phyloP scores from a whole-genome alignment of 2,329 filamentous ascomycete species.

The Botrytis byssoidea region DNA sequence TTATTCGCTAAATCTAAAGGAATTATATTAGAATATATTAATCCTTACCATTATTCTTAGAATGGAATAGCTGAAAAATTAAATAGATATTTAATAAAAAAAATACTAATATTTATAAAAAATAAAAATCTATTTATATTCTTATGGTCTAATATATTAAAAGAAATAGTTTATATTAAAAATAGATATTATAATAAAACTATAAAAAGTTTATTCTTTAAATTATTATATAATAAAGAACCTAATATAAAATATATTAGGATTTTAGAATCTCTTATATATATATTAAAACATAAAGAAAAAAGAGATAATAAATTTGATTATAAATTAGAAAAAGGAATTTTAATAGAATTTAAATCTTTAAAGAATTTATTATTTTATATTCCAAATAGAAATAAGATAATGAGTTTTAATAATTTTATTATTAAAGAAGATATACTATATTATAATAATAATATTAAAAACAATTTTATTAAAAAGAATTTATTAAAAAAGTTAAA shows the following conservation, averaged over 20 bases:
- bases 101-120: background rate
- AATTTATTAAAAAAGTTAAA: too few relatives aligned
- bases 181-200: background rate
- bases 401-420: too few relatives aligned
- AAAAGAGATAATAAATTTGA: background rate
- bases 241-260: background rate
- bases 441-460: too few relatives aligned
- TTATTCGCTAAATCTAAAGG: background rate
- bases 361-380: background rate
- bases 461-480: too few relatives aligned
- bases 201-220: background rate
- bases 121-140: background rate
- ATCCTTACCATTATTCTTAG: background rate
- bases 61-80: background rate
- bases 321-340: background rate
- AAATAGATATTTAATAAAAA: background rate
- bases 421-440: too few relatives aligned
- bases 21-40: too few relatives aligned
- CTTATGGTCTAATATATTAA: background rate
- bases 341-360: background rate
- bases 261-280: background rate
- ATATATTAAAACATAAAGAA: background rate
- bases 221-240: background rate
- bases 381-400: too few relatives aligned
- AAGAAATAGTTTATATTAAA: background rate